Evolutionary conservation across 2,329 filamentous ascomycete species (phyloP), one percentile per base, ranked within the genome.

Genomic region (Alternaria sp.): DNA sequence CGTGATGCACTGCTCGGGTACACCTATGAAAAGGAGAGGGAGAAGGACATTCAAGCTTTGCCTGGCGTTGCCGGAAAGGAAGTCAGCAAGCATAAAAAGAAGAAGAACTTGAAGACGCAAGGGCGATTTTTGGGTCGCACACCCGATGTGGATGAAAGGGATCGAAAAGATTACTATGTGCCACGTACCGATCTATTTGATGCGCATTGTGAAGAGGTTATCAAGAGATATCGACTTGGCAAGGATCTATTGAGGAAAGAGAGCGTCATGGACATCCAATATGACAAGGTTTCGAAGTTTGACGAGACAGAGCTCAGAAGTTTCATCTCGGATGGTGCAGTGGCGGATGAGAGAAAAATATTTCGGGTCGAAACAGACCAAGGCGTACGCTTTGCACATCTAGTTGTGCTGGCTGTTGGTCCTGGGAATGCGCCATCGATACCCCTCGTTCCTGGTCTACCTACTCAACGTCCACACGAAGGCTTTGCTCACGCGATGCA

Each of bases 31-130:
- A 81, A 85, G 18, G 84, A 84, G 0, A 80, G 88, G n/a, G 85
- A 88, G 59, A 77, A 79, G 6, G 90, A 94, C 69, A 78, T 93
- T 9, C 82, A 86, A 48, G 90, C 94, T 78, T 89, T 94, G 49
- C 81, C 85, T 0, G 89, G 90, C 3, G 93, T 91, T 64, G 91
- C 93, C 0, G 92, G 92, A 0, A 92, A 90, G 70, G 91, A 93
- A 71, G 77, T 93, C 58, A 93, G 90, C 80, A 94, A 94, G 79
- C 90, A 94, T 76, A 85, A 87, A 59, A 82, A 81, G 75, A 90
- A 89, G 81, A 93, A 92, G 82, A 87, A 88, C 75, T 80, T 71
- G 16, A 74, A 72, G 38, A 53, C 55, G 78, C 74, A 68, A 38
- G 81, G 82, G 54, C 80, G 80, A 73, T 83, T 82, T 83, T 83